phyloP scores from a whole-genome alignment of 768 basidiomycete genomes.

The Hygrophoropsis aurantiaca region DNA sequence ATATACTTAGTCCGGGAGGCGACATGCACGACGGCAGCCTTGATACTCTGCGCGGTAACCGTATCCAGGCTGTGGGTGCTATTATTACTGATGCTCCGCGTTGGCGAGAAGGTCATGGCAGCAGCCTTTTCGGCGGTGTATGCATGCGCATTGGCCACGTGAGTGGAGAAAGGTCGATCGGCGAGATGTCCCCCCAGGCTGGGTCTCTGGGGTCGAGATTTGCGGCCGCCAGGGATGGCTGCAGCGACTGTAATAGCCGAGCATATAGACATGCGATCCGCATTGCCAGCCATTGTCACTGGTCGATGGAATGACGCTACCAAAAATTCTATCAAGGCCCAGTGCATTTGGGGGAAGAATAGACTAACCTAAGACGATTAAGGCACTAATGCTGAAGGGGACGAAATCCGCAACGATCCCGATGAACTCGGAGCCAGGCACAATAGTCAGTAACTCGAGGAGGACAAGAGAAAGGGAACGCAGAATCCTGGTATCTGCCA shows the following conservation, averaged over 20 bases:
- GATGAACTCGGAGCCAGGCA: constrained; percentile 34
- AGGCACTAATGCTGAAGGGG: constrained; percentile 40
- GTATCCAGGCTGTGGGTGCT: not conserved
- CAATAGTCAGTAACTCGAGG: constrained; percentile 41
- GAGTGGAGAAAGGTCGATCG: not conserved
- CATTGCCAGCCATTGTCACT: not conserved
- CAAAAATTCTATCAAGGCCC: not conserved
- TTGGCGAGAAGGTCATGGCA: not conserved
- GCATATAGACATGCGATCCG: not conserved
- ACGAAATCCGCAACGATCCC: constrained; percentile 39
- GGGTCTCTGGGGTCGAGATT: not conserved
- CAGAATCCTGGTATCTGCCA: constrained; percentile 31
- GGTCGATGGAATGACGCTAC: constrained; percentile 10
- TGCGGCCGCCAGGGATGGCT: not conserved
- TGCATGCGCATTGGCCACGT: not conserved
- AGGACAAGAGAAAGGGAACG: constrained; percentile 40
- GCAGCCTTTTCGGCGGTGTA: constrained; percentile 1
- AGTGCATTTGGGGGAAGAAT: not conserved
- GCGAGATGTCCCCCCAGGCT: not conserved
- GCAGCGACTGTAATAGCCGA: constrained; percentile 1
- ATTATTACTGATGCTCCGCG: not conserved
- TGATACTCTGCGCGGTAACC: not conserved
- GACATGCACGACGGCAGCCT: constrained; percentile 1
- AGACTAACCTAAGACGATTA: constrained; percentile 41
- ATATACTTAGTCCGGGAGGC: constrained; percentile 1